Evolutionary conservation across 768 basidiomycete genomes (phyloP).

Genomic region (Termitomyces sp.): DNA sequence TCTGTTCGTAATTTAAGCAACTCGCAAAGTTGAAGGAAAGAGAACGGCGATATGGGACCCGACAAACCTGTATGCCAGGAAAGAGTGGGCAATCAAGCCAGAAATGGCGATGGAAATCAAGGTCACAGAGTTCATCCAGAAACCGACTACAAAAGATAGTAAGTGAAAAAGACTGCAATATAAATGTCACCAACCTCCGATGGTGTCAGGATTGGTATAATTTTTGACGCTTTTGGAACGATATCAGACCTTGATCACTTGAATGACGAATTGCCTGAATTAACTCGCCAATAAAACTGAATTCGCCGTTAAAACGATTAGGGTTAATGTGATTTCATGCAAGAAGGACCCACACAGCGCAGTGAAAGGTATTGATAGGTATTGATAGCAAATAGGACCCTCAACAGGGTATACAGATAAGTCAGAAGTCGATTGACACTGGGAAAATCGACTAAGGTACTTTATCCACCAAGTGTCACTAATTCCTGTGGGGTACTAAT

Average conservation of each 20-base stretch:
- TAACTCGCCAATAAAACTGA: slow-evolving; percentile 22
- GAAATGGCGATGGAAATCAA: slow-evolving; percentile 32
- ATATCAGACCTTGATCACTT: background rate
- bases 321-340: background rate
- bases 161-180: background rate
- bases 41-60: background rate
- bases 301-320: background rate
- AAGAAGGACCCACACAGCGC: slow-evolving; percentile 14
- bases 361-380: slow-evolving; percentile 29
- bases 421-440: background rate
- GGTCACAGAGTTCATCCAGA: slow-evolving; percentile 35
- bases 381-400: slow-evolving; percentile 26
- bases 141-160: slow-evolving; percentile 17
- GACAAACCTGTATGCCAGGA: slow-evolving; percentile 28
- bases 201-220: slow-evolving; percentile 14
- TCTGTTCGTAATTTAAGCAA: slow-evolving; percentile 17
- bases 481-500: slow-evolving; percentile 18
- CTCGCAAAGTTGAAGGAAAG: slow-evolving; percentile 3
- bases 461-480: slow-evolving; percentile 25
- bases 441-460: slow-evolving; percentile 8
- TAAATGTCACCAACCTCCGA: slow-evolving; percentile 10
- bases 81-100: slow-evolving; percentile 34
- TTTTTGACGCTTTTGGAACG: slow-evolving; percentile 15
- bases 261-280: background rate
- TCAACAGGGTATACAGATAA: slow-evolving; percentile 14